Base-by-base conservation (phyloP, 208 protist species). In the Kentomonas sorsogonicus region DNA sequence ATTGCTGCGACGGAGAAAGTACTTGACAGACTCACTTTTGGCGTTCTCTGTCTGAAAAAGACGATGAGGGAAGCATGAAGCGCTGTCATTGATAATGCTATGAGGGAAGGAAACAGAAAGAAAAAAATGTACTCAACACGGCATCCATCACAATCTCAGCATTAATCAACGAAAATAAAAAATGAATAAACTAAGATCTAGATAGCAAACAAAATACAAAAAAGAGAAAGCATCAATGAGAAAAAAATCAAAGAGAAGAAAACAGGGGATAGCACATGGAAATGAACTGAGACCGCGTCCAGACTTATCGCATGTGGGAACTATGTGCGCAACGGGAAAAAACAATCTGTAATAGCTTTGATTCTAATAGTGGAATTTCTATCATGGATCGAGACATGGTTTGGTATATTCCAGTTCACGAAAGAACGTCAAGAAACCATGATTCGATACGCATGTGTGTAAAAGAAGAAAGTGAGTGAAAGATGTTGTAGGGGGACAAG, bases 91-190 rank as follows among this genome's bases (percentile, higher is more conserved):
- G n/a, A n/a, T n/a, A n/a, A n/a, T n/a, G n/a, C n/a, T n/a, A n/a
- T n/a, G n/a, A n/a, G n/a, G n/a, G n/a, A 30, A 18, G 33, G 18
- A 53, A 20, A 53, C 13, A 45, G 36, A 61, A 26, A 2, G 29
- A 48, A 53, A 26, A 33, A 59, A 45, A 59, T 41, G 26, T 59
- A 6, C 25, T 41, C 30, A 45, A 3, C 2, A 25, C 15, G 47
- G 5, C 34, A 36, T 23, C 27, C 22, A 56, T n/a, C n/a, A 36
- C 22, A 2, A 36, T 56, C 22, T 20, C 6, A 57, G 18, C 2
- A 59, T 40, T 41, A 44, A 40, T 60, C 13, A 64, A 64, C 25
- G 13, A 44, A 4, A 56, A 64, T 51, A 60, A 64, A 29, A 64
- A 60, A 46, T 61, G 39, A 61, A 36, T 36, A 36, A 36, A 11